Conservation (phyloP, 768 basidiomycete genomes). For the Clitopilus passeckerianus region DNA sequence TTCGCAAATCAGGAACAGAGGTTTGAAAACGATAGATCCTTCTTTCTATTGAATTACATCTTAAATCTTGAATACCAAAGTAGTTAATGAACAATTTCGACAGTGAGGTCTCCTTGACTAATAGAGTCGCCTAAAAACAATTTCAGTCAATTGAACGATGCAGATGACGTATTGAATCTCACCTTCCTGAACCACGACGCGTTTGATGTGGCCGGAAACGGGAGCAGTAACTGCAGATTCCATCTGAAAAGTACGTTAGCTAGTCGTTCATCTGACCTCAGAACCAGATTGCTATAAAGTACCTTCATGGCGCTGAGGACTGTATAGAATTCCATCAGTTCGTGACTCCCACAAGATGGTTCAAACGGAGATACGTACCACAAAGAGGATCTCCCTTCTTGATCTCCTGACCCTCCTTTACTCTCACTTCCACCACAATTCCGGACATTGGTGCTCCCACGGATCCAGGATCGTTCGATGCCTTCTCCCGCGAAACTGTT, state of each 20-base stretch:
- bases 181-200: slow-evolving; percentile 89
- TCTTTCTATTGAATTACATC: background rate
- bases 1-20: no score
- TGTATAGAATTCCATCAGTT: slow-evolving; percentile 23
- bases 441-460: slow-evolving; percentile 98
- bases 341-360: slow-evolving; percentile 2
- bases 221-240: slow-evolving; percentile 96
- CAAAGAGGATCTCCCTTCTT: slow-evolving; percentile 97
- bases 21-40: background rate
- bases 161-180: slow-evolving; percentile 10
- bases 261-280: background rate
- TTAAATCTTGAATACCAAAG: background rate
- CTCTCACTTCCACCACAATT: slow-evolving; percentile 96
- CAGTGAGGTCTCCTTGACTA: slow-evolving; percentile 87
- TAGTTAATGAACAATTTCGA: slow-evolving; percentile 65
- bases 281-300: slow-evolving; percentile 20
- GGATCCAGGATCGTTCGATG: slow-evolving; percentile 90
- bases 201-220: slow-evolving; percentile 93
- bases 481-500: slow-evolving; percentile 91
- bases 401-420: slow-evolving; percentile 96
- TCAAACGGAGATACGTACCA: slow-evolving; percentile 44
- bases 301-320: slow-evolving; percentile 98
- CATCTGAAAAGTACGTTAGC: slow-evolving; percentile 58
- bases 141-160: background rate
- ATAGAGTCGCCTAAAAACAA: slow-evolving; percentile 75